Evolutionary conservation across 1,139 yeast species (phyloP).

Genomic region (Pneumocystis carinii): DNA sequence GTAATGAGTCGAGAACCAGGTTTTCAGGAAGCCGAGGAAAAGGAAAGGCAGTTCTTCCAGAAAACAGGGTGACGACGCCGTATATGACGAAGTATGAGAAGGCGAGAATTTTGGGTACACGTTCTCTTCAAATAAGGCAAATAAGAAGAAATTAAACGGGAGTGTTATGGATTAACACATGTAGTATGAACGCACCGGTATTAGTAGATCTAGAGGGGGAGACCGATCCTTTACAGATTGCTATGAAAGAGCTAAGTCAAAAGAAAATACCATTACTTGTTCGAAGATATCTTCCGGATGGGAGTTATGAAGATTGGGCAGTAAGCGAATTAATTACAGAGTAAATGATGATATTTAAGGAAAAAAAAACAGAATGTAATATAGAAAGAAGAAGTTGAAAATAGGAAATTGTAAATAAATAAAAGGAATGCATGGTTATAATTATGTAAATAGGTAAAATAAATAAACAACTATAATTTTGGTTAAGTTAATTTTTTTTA

Average conservation of each 20-base stretch:
- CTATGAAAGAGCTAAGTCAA: conserved; percentile 91
- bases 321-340: conserved; percentile 94
- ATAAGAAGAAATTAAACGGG: too few relatives aligned
- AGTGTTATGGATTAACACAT: too few relatives aligned
- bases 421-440: background rate
- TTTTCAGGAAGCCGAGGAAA: background rate
- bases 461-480: background rate
- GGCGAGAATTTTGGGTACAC: conserved; percentile 89
- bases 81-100: conserved; percentile 97
- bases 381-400: background rate
- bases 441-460: background rate
- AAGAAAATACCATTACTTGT: conserved; percentile 89
- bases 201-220: conserved; percentile 96
- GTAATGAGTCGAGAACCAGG: background rate
- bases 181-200: conserved; percentile 91
- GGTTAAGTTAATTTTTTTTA: background rate
- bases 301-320: conserved; percentile 96
- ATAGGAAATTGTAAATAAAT: background rate
- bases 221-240: conserved; percentile 96
- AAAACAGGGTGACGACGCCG: conserved; percentile 85
- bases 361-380: background rate
- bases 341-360: conserved; percentile 27
- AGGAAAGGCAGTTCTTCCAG: conserved; percentile 79
- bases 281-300: conserved; percentile 92
- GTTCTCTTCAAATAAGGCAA: conserved; percentile 66